phyloP scores from a whole-genome alignment of 495 filamentous ascomycete species.

The Bacidia rubella region DNA sequence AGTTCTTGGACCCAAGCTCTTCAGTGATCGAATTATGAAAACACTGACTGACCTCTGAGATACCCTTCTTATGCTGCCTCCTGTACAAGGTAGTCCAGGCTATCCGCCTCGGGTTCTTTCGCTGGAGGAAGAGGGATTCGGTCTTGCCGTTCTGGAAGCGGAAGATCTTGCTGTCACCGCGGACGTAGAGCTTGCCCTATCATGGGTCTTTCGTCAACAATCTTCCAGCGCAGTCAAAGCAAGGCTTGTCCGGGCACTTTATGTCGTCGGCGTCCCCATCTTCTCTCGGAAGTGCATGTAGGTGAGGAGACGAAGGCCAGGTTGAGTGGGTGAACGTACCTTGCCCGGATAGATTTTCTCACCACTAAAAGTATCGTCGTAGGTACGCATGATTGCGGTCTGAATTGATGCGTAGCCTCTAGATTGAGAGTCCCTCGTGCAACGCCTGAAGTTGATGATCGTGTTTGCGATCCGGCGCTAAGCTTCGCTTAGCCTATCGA shows the following conservation, averaged over 20 bases:
- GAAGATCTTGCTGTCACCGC: conserved; percentile 99
- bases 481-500: neutral
- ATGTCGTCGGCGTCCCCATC: too few relatives aligned
- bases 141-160: conserved; percentile 99
- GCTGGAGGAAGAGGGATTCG: conserved; percentile 98
- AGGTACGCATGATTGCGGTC: conserved; percentile 82
- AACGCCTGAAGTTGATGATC: neutral
- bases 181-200: conserved; percentile 96
- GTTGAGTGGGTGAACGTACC: conserved; percentile 50
- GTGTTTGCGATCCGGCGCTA: neutral
- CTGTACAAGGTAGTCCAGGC: conserved; percentile 96
- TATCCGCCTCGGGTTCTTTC: conserved; percentile 99
- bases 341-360: conserved; percentile 98
- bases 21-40: neutral
- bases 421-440: neutral
- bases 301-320: neutral
- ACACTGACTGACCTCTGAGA: conserved; percentile 67
- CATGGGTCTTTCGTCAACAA: conserved; percentile 5
- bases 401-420: neutral
- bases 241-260: too few relatives aligned
- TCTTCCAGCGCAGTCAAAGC: neutral
- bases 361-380: conserved; percentile 96
- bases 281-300: neutral
- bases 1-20: too few relatives aligned
- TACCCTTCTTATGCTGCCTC: conserved; percentile 99